Conservation (phyloP, 805 yeast species). For the Kodamaea leandrae region DNA sequence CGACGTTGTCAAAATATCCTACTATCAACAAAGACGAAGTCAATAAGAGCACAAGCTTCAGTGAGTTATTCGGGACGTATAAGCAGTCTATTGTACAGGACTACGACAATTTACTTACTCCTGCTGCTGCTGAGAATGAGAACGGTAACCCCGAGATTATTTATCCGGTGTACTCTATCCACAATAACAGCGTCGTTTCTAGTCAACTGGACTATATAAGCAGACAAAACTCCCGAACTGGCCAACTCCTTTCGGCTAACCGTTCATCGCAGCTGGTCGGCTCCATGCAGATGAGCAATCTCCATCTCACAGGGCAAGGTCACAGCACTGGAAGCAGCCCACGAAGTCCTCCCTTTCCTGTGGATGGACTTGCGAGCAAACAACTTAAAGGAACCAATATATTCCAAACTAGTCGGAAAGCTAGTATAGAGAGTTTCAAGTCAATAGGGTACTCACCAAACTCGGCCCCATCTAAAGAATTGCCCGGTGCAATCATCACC, state of each 20-base stretch:
- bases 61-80: constrained; percentile 1
- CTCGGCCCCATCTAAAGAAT: not conserved
- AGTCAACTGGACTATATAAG: not conserved
- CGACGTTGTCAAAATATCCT: not conserved
- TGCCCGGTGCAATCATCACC: constrained; percentile 12
- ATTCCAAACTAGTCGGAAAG: not conserved
- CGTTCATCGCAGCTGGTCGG: not conserved
- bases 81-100: constrained; percentile 20
- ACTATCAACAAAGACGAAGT: constrained; percentile 9
- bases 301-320: not conserved
- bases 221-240: not conserved
- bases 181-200: constrained; percentile 1
- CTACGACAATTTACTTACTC: constrained; percentile 34
- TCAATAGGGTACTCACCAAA: not conserved
- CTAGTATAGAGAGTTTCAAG: not conserved
- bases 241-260: not conserved
- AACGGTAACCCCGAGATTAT: constrained; percentile 30
- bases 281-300: not conserved
- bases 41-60: constrained; percentile 3
- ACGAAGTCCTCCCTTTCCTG: not conserved
- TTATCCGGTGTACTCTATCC: constrained; percentile 36
- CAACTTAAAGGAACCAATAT: not conserved
- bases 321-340: not conserved
- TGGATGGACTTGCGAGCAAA: not conserved
- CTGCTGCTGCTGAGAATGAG: constrained; percentile 10